phyloP scores from a whole-genome alignment of 192 early-diverging fungal genomes.

The Coemansia sp. region DNA sequence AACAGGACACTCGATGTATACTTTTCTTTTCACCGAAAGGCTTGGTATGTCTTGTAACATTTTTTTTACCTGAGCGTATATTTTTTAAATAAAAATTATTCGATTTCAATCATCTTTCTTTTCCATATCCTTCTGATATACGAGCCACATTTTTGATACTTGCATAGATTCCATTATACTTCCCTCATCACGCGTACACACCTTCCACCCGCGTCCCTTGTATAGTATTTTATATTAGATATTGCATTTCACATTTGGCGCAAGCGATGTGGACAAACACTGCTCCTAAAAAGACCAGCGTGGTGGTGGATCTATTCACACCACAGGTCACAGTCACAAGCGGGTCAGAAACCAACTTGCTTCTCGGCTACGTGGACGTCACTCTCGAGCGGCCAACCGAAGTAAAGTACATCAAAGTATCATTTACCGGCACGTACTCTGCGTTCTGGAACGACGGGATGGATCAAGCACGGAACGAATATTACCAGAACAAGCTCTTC shows the following conservation, averaged over 20 bases:
- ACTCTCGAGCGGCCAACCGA: constrained; percentile 15
- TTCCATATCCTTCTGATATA: no score
- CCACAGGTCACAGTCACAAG: constrained; percentile 38
- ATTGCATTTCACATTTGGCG: neutral
- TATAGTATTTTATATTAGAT: neutral
- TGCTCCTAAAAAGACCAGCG: constrained; percentile 12
- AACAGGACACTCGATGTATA: neutral
- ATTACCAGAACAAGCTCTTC: constrained; percentile 38
- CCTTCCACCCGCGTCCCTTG: neutral
- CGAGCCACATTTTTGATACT: no score
- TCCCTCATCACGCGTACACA: neutral
- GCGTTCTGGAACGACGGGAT: constrained; percentile 31
- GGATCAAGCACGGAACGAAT: constrained; percentile 24
- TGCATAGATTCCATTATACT: neutral
- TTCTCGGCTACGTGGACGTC: constrained; percentile 28
- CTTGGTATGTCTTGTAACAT: no score
- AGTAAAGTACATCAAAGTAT: constrained; percentile 26
- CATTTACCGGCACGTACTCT: constrained; percentile 34
- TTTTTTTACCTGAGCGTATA: no score
- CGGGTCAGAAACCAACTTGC: constrained; percentile 37
- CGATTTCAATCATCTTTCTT: no score
- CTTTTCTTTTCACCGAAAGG: no score
- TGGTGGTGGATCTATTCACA: constrained; percentile 32
- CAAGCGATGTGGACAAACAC: constrained; percentile 26
- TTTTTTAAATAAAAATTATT: no score